Percentiles rank a stretch among this genome's conserved stretches.
Evolutionary conservation across 306 rosid genomes (phyloP).

Genomic region (Abrus pulchellus): DNA sequence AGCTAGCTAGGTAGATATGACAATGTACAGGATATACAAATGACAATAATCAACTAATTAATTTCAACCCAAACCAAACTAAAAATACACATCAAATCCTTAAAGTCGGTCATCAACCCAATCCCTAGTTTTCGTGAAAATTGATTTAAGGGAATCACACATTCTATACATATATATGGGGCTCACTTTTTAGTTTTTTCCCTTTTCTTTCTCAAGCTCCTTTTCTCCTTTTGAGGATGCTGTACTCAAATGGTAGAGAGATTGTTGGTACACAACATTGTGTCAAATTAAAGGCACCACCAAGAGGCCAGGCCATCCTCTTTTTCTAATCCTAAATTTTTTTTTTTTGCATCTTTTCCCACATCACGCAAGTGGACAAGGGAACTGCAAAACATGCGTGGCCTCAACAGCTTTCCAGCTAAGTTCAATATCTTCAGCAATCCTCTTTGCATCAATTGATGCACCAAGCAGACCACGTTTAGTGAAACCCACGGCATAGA

Average conservation of each 20-base stretch:
- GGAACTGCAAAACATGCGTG: conserved; percentile 45
- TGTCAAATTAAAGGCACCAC: conserved; percentile 43
- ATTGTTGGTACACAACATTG: conserved; percentile 33
- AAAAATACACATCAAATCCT: conserved; percentile 37
- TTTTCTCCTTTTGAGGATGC: conserved; percentile 45
- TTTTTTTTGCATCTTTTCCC: neutral
- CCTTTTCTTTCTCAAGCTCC: conserved; percentile 23
- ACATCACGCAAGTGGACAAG: conserved; percentile 53
- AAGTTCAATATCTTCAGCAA: conserved; percentile 75
- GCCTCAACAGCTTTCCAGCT: conserved; percentile 64
- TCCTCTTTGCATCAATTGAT: conserved; percentile 73
- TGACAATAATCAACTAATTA: conserved; percentile 45
- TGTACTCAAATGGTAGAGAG: conserved; percentile 44
- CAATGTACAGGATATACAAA: conserved; percentile 13
- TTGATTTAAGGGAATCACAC: conserved; percentile 46
- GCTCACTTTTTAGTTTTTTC: conserved; percentile 5
- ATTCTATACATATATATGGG: conserved; percentile 29
- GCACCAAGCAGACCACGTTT: conserved; percentile 92
- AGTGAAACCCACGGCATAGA: conserved; percentile 85
- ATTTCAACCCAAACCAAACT: conserved; percentile 41
- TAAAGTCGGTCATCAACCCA: conserved; percentile 28
- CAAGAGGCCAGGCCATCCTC: conserved; percentile 15
- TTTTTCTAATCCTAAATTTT: conserved; percentile 29
- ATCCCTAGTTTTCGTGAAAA: conserved; percentile 44
- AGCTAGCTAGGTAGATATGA: conserved; percentile 51